Percentiles rank a stretch among this genome's conserved stretches.
These are phyloP conservation scores for Sanghuangporus weigelae DNA, from an alignment of 1,284 basidiomycete genomes.

Conservation along the genomic window DNA sequence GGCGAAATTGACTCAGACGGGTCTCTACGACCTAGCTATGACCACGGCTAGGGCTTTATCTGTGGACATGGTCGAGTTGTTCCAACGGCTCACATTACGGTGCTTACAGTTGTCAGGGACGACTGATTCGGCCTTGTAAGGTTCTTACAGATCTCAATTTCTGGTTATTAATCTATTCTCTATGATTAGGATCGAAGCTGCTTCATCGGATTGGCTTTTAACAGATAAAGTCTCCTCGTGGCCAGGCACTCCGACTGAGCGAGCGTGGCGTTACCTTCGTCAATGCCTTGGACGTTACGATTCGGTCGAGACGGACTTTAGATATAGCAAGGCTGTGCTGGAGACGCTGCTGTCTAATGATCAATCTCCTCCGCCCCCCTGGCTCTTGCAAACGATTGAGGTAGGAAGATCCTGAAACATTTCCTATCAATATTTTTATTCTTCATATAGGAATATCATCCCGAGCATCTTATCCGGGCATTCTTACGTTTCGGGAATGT, in stretches of 20 bases:
- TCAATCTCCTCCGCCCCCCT: conserved; percentile 57
- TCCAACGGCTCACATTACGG: conserved; percentile 71
- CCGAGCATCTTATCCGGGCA: conserved; percentile 73
- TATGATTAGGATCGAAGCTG: conserved; percentile 45
- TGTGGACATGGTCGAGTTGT: conserved; percentile 86
- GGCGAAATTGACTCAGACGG: conserved; percentile 73
- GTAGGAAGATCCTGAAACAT: conserved; percentile 33
- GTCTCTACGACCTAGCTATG: conserved; percentile 79
- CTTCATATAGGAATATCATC: conserved; percentile 54
- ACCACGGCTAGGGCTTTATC: conserved; percentile 69
- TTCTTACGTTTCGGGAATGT: conserved; percentile 75
- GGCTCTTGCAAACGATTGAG: conserved; percentile 74
- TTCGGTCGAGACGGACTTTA: conserved; percentile 61
- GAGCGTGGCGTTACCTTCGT: conserved; percentile 87
- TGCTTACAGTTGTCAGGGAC: conserved; percentile 72
- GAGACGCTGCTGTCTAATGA: conserved; percentile 73
- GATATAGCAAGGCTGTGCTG: conserved; percentile 71
- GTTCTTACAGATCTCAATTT: neutral
- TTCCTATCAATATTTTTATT: neutral
- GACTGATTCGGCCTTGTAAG: conserved; percentile 51
- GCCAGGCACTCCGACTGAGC: conserved; percentile 74
- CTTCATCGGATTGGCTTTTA: conserved; percentile 74
- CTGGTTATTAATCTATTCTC: conserved; percentile 15
- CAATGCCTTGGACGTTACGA: conserved; percentile 78
- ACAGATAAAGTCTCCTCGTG: conserved; percentile 79